Evolutionary conservation across 2,329 filamentous ascomycete species (phyloP).

Genomic region (Plenodomus biglobosus): DNA sequence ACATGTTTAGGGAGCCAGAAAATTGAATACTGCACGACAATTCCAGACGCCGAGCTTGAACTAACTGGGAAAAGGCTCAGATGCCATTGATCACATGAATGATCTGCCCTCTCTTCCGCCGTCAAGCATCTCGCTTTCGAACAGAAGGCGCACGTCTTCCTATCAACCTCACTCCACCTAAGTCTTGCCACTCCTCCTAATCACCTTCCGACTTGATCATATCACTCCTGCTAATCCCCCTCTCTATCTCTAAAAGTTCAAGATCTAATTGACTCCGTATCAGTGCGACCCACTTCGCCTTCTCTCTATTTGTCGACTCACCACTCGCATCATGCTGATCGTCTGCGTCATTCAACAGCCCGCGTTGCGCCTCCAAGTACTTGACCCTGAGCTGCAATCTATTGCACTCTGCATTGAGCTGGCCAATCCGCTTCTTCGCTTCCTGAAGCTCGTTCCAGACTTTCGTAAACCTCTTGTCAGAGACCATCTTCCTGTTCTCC

Average conservation of each 20-base stretch:
- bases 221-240: too few relatives aligned
- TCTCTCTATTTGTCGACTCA: background rate
- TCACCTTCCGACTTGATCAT: background rate
- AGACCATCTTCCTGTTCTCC: slow-evolving; percentile 13
- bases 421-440: slow-evolving; percentile 14
- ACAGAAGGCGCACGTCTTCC: too few relatives aligned
- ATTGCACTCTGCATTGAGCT: slow-evolving; percentile 29
- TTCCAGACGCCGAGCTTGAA: too few relatives aligned
- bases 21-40: too few relatives aligned
- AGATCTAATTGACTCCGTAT: background rate
- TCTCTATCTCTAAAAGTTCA: background rate
- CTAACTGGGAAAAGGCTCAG: too few relatives aligned
- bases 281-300: background rate
- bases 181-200: background rate
- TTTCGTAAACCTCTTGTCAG: slow-evolving; percentile 14
- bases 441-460: slow-evolving; percentile 12
- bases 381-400: background rate
- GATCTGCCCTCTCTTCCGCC: too few relatives aligned
- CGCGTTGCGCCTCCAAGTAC: background rate
- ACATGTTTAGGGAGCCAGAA: too few relatives aligned
- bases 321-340: background rate
- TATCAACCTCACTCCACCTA: too few relatives aligned
- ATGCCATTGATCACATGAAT: too few relatives aligned
- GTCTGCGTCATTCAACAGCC: background rate
- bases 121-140: too few relatives aligned